phyloP scores from a whole-genome alignment of 371 early-diverging fungal species.

The Mucor racemosus region DNA sequence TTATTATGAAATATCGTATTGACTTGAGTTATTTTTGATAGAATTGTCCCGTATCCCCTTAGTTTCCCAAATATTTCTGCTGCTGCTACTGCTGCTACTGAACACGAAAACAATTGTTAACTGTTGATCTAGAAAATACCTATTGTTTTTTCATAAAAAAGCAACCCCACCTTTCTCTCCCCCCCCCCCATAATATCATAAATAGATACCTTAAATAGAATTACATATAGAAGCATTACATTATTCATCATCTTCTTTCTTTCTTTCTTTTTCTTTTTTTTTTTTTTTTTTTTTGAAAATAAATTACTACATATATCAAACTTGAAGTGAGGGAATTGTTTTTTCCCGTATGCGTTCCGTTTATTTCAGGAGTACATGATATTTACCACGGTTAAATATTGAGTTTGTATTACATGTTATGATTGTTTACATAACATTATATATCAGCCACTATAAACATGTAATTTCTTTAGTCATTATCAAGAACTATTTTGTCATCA shows the following conservation, averaged over 20 bases:
- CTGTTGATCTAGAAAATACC: conserved; percentile 3
- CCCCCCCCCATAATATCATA: neutral
- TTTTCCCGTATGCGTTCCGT: neutral
- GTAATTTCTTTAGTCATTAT: too few relatives aligned
- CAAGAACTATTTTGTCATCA: too few relatives aligned
- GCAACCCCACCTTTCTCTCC: too few relatives aligned
- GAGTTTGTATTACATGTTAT: neutral
- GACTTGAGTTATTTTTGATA: neutral
- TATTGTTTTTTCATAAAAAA: neutral
- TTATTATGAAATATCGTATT: neutral
- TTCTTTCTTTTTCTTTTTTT: too few relatives aligned
- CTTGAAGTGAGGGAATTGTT: neutral
- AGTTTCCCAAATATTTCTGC: neutral
- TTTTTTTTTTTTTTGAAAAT: neutral
- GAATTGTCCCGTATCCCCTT: conserved; percentile 20
- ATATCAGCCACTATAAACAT: too few relatives aligned
- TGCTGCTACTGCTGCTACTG: neutral
- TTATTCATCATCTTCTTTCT: neutral
- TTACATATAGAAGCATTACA: neutral
- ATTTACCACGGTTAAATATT: neutral
- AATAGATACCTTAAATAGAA: conserved; percentile 1
- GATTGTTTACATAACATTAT: too few relatives aligned
- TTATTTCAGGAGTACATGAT: neutral
- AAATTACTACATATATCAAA: neutral
- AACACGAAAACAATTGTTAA: neutral